Conservation (phyloP, 495 filamentous ascomycete genomes). For the Penicillium crystallinum region DNA sequence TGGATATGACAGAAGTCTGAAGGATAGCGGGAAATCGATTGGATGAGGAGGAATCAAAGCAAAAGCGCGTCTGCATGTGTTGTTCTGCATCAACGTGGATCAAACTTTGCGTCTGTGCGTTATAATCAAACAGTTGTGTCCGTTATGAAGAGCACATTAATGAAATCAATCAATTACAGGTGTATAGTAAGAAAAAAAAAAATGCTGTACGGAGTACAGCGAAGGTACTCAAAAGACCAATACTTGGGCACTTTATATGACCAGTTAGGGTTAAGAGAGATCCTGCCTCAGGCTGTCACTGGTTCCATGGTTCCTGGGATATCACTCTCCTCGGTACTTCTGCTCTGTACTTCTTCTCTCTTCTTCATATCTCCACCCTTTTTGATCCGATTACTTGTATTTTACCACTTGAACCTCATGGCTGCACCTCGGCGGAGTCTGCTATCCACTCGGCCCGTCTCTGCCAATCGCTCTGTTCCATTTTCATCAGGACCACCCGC, state of each 20-base stretch:
- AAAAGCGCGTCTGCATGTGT: slow-evolving; percentile 8
- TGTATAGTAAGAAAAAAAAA: no score
- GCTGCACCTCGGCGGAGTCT: neutral
- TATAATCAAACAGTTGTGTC: neutral
- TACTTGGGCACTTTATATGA: no score
- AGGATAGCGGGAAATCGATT: neutral
- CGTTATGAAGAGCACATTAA: neutral
- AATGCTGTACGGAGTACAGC: neutral
- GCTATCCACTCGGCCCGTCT: neutral
- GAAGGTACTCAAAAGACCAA: no score
- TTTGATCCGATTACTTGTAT: neutral
- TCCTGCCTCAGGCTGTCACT: neutral
- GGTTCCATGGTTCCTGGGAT: neutral
- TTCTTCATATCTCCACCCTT: neutral
- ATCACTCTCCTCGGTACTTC: no score
- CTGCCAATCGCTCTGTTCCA: slow-evolving; percentile 1
- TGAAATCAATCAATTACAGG: neutral
- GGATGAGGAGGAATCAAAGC: neutral
- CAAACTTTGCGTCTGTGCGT: slow-evolving; percentile 1
- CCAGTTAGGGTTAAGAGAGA: neutral
- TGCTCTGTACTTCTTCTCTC: no score
- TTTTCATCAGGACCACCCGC: slow-evolving; percentile 1
- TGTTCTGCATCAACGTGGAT: slow-evolving; percentile 1
- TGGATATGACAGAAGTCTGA: neutral
- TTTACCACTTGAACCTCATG: slow-evolving; percentile 2